Base-by-base conservation (phyloP, 306 rosid species). In the Quercus rubra region DNA sequence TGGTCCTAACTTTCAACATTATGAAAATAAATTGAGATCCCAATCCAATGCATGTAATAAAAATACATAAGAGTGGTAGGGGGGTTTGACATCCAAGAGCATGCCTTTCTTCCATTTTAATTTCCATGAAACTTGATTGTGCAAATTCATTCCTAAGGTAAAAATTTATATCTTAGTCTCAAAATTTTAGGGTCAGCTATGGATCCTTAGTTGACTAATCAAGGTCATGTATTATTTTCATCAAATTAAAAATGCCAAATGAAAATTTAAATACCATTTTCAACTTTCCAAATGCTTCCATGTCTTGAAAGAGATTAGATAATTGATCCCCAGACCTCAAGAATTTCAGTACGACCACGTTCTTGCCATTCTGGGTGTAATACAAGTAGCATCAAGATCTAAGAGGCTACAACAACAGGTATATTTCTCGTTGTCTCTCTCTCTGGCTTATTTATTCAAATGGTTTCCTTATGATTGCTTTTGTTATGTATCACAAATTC, bases 301-400 rank as follows among this genome's bases (percentile, higher is more conserved):
- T 77, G 74, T 68, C 80, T 19, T 13, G 33, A 17, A 79, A 51
- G 28, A 73, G 52, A 27, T n/a, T 69, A 51, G 82, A 83, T 38
- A 49, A 66, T 15, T 3, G 8, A 49, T 74, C 20, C 27, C 12
- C 15, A 68, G 12, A 27, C 11, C 13, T 85, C 77, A 3, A 20
- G 56, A 72, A 85, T 73, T 70, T 85, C 79, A 14, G 66, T 51
- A 38, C 72, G 69, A 35, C 82, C 79, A 14, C 71, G 77, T 3
- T 71, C 66, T 52, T 85, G 86, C 86, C 88, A 85, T 0, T 79
- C n/a, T 4, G 74, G 86, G 54, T 82, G 77, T 13, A 66, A 2
- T 1, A 81, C 79, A 30, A 82, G 79, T 0, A 85, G 79, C 73
- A 82, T 0, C 74, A 82, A 27, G 9, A 83, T 76, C 88, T 75